These are phyloP conservation scores for Neoboletus subvelutipes DNA, from an alignment of 768 basidiomycete species.

Conservation along the genomic window DNA sequence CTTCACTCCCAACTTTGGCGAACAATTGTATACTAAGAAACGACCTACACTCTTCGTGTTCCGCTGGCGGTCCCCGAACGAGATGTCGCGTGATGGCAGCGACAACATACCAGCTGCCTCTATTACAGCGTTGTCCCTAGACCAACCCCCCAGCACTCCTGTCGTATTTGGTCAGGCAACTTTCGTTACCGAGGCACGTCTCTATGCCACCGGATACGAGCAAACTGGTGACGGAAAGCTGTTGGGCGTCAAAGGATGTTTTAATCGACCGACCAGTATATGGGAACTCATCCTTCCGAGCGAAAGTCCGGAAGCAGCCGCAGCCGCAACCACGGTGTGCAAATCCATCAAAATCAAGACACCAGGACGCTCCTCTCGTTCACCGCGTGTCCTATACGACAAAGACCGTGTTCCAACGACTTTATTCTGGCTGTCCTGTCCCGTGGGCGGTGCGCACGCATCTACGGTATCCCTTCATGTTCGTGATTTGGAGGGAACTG, in stretches of 20 bases:
- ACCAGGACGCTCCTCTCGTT: constrained; percentile 50
- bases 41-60: constrained; percentile 56
- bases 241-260: constrained; percentile 59
- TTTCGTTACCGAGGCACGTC: constrained; percentile 42
- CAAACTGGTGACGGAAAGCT: constrained; percentile 53
- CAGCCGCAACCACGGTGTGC: constrained; percentile 15
- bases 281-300: constrained; percentile 45
- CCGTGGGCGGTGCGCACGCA: constrained; percentile 58
- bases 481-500: constrained; percentile 33
- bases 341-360: constrained; percentile 37
- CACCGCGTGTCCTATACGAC: constrained; percentile 48
- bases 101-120: constrained; percentile 7
- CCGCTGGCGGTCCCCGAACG: constrained; percentile 37
- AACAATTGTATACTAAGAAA: constrained; percentile 53
- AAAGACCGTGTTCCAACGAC: constrained; percentile 17
- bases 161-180: constrained; percentile 55
- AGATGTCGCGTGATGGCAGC: neutral
- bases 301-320: constrained; percentile 2
- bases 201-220: constrained; percentile 66
- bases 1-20: constrained; percentile 63
- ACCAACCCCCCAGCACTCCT: constrained; percentile 9
- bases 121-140: constrained; percentile 12
- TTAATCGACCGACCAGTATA: constrained; percentile 57
- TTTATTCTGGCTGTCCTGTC: constrained; percentile 56
- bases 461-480: constrained; percentile 52